These are phyloP conservation scores for Colletotrichum sidae DNA, from an alignment of 2,329 filamentous ascomycete species.

Conservation along the genomic window DNA sequence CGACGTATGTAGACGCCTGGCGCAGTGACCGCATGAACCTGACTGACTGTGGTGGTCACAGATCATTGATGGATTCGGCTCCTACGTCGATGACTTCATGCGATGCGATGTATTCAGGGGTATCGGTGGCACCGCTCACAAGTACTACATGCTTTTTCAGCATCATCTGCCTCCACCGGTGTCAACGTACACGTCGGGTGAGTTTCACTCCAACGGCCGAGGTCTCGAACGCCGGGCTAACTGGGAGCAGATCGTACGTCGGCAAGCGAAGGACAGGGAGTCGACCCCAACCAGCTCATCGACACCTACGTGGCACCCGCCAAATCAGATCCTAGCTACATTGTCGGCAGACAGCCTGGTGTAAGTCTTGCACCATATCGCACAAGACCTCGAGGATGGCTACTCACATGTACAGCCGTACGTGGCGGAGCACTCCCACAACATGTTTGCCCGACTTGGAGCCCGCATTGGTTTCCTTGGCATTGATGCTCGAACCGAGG, in stretches of 20 bases:
- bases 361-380: constrained; percentile 62
- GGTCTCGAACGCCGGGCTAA: constrained; percentile 37
- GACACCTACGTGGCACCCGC: constrained; percentile 76
- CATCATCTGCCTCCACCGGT: constrained; percentile 88
- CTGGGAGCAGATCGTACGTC: constrained; percentile 9
- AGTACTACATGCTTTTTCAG: constrained; percentile 98
- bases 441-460: constrained; percentile 86
- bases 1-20: constrained; percentile 65
- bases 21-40: no score
- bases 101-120: constrained; percentile 90
- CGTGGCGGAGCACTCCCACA: constrained; percentile 88
- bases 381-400: background rate
- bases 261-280: constrained; percentile 52
- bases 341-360: constrained; percentile 80
- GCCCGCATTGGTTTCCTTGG: constrained; percentile 86
- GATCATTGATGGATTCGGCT: constrained; percentile 93
- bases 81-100: constrained; percentile 96
- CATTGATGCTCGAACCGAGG: constrained; percentile 92
- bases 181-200: constrained; percentile 86
- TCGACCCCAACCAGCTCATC: constrained; percentile 78
- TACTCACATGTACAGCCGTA: constrained; percentile 73
- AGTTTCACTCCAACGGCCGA: constrained; percentile 30
- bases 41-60: constrained; percentile 55
- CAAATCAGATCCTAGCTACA: constrained; percentile 77
- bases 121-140: constrained; percentile 91